Base-by-base conservation (phyloP, 192 early-diverging fungal genomes). In the Coemansia brasiliensis region DNA sequence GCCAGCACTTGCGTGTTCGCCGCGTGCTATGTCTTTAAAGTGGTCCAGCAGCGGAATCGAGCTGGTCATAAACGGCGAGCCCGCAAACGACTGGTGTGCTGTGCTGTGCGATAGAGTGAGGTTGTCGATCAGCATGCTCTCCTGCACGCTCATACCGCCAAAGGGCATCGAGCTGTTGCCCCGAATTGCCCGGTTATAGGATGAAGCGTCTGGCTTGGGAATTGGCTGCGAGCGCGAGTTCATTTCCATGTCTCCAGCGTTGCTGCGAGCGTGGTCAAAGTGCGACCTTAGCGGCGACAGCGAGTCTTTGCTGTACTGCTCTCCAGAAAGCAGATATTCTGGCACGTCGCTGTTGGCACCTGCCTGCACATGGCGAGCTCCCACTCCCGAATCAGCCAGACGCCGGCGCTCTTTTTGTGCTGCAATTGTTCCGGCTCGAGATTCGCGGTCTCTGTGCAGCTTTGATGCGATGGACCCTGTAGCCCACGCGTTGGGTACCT, bases 1-100 rank as follows among this genome's bases (percentile, higher is more conserved):
- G 52, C 74, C 65, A 13, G 65, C 26, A 22, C 57, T 60, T 10
- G 35, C 55, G n/a, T 55, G 35, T 8, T 63, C 65, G 22, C 52
- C 56, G 32, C 72, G 65, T 13, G 50, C 29, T 12, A 54, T 12
- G 22, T 71, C 69, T 22, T 46, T 60, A 52, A 64, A 79, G 42
- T 79, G 70, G 45, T 79, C 76, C 38, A 79, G 62, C 44, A 79
- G 57, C 25, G 76, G 76, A 18, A 79, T 79, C 3, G 71, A 73
- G 50, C 70, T 66, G 1, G 76, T 61, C 53, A 69, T 15, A 39
- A 73, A 79, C 52, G 69, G 71, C 40, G 76, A 70, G 17, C 68
- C 65, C 7, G 60, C 59, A 61, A 78, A 71, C 39, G 52, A 35
- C 46, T 71, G 68, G 18, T 70, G 67, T 18, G 63, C 65, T 17